These are phyloP conservation scores for Cladorrhinum sp. DNA, from an alignment of 2,329 filamentous ascomycete genomes.

Conservation along the genomic window DNA sequence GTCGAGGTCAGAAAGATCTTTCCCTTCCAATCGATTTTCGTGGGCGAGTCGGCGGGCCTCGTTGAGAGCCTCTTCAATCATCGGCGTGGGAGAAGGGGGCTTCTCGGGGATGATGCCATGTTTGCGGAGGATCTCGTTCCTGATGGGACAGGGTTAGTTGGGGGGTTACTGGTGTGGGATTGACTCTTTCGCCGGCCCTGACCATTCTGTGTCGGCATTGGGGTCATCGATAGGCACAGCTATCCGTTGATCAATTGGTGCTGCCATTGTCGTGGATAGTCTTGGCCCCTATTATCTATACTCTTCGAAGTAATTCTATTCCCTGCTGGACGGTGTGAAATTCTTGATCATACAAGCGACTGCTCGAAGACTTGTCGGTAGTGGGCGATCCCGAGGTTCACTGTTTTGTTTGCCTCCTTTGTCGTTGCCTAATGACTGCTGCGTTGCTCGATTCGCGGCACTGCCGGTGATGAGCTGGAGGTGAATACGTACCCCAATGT, in stretches of 20 bases:
- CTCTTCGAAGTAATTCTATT: not conserved
- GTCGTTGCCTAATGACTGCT: slow-evolving; percentile 14
- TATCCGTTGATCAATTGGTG: slow-evolving; percentile 61
- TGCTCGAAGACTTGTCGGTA: not conserved
- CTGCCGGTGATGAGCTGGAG: not conserved
- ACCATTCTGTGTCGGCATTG: slow-evolving; percentile 98
- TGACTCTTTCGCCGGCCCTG: slow-evolving; percentile 21
- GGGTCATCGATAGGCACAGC: slow-evolving; percentile 89
- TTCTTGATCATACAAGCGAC: not conserved
- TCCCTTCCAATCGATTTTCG: slow-evolving; percentile 89
- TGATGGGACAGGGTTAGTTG: slow-evolving; percentile 36
- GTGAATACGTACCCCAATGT: slow-evolving; percentile 10
- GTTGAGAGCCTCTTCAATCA: slow-evolving; percentile 90
- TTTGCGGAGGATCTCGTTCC: slow-evolving; percentile 97
- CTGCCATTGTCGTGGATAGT: slow-evolving; percentile 50
- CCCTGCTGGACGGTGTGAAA: not conserved
- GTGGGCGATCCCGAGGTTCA: not conserved
- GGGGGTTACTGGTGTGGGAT: not conserved
- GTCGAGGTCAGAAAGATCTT: slow-evolving; percentile 89
- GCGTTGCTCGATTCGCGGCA: slow-evolving; percentile 7
- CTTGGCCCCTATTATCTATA: not conserved
- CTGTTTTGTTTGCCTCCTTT: not conserved
- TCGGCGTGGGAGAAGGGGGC: slow-evolving; percentile 87
- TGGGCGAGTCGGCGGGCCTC: slow-evolving; percentile 81
- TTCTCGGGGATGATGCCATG: slow-evolving; percentile 98